Conservation (phyloP, 2,329 filamentous ascomycete species). For the Paramyrothecium sp. region DNA sequence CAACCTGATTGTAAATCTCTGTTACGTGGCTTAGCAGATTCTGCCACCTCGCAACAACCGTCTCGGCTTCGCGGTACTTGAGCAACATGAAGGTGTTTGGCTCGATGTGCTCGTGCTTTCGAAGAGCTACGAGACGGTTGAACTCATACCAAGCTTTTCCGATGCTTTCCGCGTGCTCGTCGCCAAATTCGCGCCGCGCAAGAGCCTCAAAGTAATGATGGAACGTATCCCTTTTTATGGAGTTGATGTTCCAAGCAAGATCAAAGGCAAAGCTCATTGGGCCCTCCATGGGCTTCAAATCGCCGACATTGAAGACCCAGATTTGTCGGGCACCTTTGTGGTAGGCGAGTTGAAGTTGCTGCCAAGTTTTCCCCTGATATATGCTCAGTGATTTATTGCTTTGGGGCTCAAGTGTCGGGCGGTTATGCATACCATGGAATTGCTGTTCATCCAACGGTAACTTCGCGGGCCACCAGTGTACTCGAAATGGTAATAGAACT, state of each 20-base stretch:
- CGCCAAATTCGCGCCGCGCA: slow-evolving; percentile 52
- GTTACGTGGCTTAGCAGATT: slow-evolving; percentile 41
- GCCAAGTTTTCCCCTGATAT: slow-evolving; percentile 40
- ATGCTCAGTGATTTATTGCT: slow-evolving; percentile 6
- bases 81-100: slow-evolving; percentile 53
- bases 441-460: slow-evolving; percentile 52
- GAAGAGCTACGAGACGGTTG: slow-evolving; percentile 42
- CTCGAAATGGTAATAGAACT: slow-evolving; percentile 49
- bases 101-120: slow-evolving; percentile 60
- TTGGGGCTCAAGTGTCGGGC: not conserved
- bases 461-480: slow-evolving; percentile 31
- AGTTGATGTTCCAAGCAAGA: slow-evolving; percentile 39
- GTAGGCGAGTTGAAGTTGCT: slow-evolving; percentile 50
- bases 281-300: slow-evolving; percentile 60
- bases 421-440: slow-evolving; percentile 43
- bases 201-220: slow-evolving; percentile 2
- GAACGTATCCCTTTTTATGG: slow-evolving; percentile 19
- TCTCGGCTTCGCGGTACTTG: slow-evolving; percentile 58
- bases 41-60: slow-evolving; percentile 48
- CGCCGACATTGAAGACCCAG: slow-evolving; percentile 66
- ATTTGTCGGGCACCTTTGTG: slow-evolving; percentile 55
- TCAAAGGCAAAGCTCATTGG: slow-evolving; percentile 57
- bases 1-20: slow-evolving; percentile 39
- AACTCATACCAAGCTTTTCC: slow-evolving; percentile 51
- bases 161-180: slow-evolving; percentile 40